Evolutionary conservation across 2,329 filamentous ascomycete genomes (phyloP).

Genomic region (Calonectria honghensis): DNA sequence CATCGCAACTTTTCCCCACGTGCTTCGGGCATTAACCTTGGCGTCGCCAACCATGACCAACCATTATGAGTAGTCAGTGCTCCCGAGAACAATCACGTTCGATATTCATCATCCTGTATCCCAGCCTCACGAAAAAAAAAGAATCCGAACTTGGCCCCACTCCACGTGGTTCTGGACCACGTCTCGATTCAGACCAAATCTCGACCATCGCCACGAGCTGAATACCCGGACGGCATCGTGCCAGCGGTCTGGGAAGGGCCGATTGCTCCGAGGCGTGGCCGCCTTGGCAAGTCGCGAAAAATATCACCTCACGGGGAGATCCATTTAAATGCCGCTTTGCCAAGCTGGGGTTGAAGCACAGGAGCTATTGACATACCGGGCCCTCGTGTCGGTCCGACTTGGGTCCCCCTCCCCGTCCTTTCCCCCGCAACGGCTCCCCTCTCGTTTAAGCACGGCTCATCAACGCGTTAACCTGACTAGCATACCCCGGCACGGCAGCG

Average conservation of each 20-base stretch:
- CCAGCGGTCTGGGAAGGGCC: background rate
- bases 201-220: background rate
- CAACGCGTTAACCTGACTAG: constrained; percentile 3
- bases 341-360: background rate
- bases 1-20: background rate
- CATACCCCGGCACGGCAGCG: background rate
- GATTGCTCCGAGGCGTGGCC: background rate
- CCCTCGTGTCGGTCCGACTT: constrained; percentile 14
- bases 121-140: background rate
- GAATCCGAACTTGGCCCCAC: background rate
- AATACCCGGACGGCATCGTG: background rate
- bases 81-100: background rate
- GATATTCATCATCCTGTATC: background rate
- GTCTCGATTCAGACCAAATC: background rate
- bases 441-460: constrained; percentile 6
- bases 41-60: background rate
- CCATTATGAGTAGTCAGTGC: background rate
- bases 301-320: background rate
- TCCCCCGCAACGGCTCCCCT: constrained; percentile 15
- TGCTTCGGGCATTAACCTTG: background rate
- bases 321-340: constrained; percentile 1
- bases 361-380: constrained; percentile 1
- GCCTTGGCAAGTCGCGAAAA: background rate
- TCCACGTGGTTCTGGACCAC: background rate
- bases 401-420: background rate